Conservation (phyloP, 306 rosid species). For the Abrus precatorius region DNA sequence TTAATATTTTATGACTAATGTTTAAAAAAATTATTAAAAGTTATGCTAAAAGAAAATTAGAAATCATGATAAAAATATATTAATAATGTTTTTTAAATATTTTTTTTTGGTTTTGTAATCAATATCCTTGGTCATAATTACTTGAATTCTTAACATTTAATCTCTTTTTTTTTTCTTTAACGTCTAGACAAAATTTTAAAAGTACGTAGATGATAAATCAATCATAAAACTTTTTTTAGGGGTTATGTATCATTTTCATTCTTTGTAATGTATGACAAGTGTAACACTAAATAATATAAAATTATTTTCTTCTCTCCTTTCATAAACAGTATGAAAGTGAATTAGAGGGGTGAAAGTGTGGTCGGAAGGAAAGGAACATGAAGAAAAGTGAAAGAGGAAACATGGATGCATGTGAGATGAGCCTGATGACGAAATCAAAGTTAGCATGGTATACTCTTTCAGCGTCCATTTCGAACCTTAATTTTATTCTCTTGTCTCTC, state of each 20-base stretch:
- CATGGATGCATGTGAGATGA: background rate
- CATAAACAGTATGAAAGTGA: background rate
- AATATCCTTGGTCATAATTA: too few relatives aligned
- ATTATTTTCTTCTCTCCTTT: too few relatives aligned
- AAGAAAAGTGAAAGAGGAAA: background rate
- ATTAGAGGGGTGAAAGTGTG: background rate
- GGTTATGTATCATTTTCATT: slow-evolving; percentile 1
- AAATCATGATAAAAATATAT: too few relatives aligned
- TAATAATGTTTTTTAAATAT: too few relatives aligned
- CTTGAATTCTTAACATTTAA: background rate
- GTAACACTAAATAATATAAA: background rate
- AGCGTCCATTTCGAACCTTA: too few relatives aligned
- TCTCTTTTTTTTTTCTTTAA: background rate
- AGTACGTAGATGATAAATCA: background rate
- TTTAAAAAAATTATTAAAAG: too few relatives aligned
- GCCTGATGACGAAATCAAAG: background rate
- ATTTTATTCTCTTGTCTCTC: too few relatives aligned
- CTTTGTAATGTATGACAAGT: background rate
- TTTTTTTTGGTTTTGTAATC: too few relatives aligned
- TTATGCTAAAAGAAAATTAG: too few relatives aligned
- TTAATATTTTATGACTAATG: too few relatives aligned
- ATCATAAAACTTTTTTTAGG: background rate
- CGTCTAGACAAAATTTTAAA: background rate
- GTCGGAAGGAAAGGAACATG: background rate
- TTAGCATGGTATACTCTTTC: background rate